Evolutionary conservation across 208 protist species (phyloP).

Genomic region (Acanthamoeba triangularis): DNA sequence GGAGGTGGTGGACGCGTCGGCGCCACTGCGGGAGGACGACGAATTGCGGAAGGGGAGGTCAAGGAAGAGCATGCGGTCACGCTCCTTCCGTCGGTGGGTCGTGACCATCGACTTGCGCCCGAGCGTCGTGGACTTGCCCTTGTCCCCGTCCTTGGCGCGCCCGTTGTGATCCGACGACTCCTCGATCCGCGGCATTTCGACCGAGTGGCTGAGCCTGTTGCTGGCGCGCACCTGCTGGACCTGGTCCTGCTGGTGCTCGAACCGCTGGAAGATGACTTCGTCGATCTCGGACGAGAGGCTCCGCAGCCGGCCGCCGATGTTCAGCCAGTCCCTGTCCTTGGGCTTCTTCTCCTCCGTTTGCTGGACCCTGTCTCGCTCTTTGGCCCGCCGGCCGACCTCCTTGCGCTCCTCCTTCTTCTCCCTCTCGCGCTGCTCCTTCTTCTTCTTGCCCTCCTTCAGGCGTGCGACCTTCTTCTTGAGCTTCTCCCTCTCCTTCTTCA

Average conservation of each 20-base stretch:
- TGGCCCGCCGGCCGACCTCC: background rate
- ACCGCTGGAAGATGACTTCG: background rate
- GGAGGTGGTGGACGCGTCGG: background rate
- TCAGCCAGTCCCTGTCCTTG: background rate
- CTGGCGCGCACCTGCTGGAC: too few relatives aligned
- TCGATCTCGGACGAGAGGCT: background rate
- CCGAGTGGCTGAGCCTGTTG: background rate
- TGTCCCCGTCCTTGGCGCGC: background rate
- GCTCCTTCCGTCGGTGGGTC: background rate
- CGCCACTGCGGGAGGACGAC: background rate
- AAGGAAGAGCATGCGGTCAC: conserved; percentile 32
- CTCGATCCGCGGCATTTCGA: background rate
- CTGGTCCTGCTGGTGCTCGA: background rate
- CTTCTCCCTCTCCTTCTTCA: conserved; percentile 15
- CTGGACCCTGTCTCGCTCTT: background rate
- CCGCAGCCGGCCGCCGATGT: background rate
- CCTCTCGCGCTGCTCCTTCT: conserved; percentile 12
- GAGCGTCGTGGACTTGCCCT: background rate
- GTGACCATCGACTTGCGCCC: background rate
- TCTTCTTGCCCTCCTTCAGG: background rate
- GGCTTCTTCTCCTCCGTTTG: background rate
- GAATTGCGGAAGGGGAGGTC: background rate
- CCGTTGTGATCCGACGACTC: background rate
- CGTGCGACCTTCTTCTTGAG: background rate
- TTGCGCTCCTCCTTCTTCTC: background rate